These are phyloP conservation scores for Mortierella sp. DNA, from an alignment of 371 early-diverging fungal species.

Conservation along the genomic window DNA sequence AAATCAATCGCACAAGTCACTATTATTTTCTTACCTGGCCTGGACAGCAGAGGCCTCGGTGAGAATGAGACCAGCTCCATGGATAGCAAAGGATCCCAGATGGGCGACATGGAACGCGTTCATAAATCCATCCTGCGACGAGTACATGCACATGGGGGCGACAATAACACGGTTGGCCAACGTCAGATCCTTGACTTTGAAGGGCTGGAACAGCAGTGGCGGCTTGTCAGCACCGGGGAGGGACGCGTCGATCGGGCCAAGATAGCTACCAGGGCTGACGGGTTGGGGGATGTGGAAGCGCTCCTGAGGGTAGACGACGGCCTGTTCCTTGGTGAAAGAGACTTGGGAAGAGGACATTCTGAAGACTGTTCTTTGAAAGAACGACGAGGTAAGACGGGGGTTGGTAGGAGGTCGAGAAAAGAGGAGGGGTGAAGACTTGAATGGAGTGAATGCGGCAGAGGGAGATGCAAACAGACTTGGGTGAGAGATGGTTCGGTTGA, in stretches of 20 bases:
- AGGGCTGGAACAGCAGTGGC: conserved; percentile 71
- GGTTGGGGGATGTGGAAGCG: conserved; percentile 18
- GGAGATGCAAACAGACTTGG: background rate
- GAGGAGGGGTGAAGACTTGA: background rate
- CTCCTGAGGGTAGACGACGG: conserved; percentile 23
- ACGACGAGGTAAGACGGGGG: background rate
- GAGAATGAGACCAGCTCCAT: conserved; percentile 81
- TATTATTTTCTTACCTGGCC: conserved; percentile 36
- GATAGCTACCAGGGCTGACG: conserved; percentile 23
- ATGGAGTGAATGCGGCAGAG: background rate
- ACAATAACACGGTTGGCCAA: conserved; percentile 83
- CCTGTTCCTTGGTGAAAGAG: conserved; percentile 17
- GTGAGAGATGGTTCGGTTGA: background rate
- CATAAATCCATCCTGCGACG: conserved; percentile 63
- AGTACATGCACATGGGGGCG: conserved; percentile 82
- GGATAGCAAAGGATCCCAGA: conserved; percentile 76
- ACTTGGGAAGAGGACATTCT: conserved; percentile 17
- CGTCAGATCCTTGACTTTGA: conserved; percentile 66
- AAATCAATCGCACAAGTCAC: background rate
- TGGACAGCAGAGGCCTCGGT: conserved; percentile 86
- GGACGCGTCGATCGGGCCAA: conserved; percentile 26
- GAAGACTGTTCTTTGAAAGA: background rate
- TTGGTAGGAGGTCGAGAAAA: conserved; percentile 30
- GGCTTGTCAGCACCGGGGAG: conserved; percentile 23
- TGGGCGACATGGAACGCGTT: conserved; percentile 79